phyloP scores from a whole-genome alignment of 768 basidiomycete species.

The Termitomyces sp. region DNA sequence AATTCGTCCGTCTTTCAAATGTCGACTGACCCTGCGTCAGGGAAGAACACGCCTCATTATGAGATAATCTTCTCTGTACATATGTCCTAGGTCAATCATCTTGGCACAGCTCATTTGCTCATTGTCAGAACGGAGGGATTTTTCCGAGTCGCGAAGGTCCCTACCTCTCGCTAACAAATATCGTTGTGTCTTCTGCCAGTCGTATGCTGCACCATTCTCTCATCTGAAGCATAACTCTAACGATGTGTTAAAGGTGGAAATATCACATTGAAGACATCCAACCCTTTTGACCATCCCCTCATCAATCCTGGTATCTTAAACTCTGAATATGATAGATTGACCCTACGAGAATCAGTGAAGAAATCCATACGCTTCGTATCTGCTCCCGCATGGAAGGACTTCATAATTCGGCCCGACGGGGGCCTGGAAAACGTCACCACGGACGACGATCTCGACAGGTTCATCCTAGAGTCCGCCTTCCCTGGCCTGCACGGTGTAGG shows the following conservation, averaged over 20 bases:
- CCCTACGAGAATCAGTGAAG: constrained; percentile 18
- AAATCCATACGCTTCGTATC: constrained; percentile 14
- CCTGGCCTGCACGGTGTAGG: constrained; percentile 4
- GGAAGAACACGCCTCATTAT: constrained; percentile 26
- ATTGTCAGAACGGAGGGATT: constrained; percentile 3
- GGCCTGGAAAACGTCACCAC: constrained; percentile 1
- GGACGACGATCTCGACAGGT: constrained; percentile 6
- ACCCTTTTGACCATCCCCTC: constrained; percentile 33
- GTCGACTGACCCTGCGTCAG: constrained; percentile 23
- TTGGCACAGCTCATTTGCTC: not conserved
- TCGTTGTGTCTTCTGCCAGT: constrained; percentile 6
- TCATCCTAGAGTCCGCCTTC: not conserved
- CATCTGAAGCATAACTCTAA: not conserved
- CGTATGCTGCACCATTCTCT: not conserved
- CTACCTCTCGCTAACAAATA: not conserved
- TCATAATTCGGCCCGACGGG: constrained; percentile 10
- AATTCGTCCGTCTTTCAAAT: constrained; percentile 17
- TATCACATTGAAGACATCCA: constrained; percentile 27
- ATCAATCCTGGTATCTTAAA: constrained; percentile 33
- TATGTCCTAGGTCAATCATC: not conserved
- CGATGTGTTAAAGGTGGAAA: constrained; percentile 14
- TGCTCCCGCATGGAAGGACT: constrained; percentile 15
- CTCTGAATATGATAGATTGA: constrained; percentile 16
- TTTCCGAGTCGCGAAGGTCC: not conserved
- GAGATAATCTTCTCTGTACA: constrained; percentile 23